phyloP scores from a whole-genome alignment of 1,139 yeast species.

The Hyphopichia buzzinii region DNA sequence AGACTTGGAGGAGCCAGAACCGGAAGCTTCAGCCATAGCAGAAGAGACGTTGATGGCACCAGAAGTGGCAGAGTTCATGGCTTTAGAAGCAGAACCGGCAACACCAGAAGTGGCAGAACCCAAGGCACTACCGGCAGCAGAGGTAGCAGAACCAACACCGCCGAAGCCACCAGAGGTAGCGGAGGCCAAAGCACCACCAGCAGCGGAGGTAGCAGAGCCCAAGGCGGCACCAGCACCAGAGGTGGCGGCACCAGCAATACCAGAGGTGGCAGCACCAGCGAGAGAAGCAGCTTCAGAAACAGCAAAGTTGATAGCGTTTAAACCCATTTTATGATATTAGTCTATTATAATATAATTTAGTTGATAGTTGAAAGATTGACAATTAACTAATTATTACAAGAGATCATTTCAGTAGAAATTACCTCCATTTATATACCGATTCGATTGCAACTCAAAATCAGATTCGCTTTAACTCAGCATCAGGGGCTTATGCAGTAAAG shows the following conservation, averaged over 20 bases:
- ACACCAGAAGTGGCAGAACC: slow-evolving; percentile 9
- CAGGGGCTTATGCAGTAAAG: not conserved
- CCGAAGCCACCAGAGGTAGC: slow-evolving; percentile 9
- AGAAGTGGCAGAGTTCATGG: slow-evolving; percentile 14
- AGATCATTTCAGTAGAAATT: not conserved
- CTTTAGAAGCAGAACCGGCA: slow-evolving; percentile 13
- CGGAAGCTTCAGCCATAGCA: slow-evolving; percentile 13
- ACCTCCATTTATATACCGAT: not conserved
- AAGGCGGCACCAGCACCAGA: slow-evolving; percentile 7
- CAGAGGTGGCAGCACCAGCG: slow-evolving; percentile 11
- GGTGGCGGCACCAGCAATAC: slow-evolving; percentile 6
- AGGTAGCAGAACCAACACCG: slow-evolving; percentile 8
- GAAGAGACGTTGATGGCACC: slow-evolving; percentile 11
- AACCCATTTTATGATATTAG: slow-evolving; percentile 10
- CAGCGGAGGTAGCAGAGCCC: slow-evolving; percentile 5
- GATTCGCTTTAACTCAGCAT: not conserved
- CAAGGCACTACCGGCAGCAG: slow-evolving; percentile 8
- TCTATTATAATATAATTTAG: not conserved
- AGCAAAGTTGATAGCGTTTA: slow-evolving; percentile 23
- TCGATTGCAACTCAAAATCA: not conserved
- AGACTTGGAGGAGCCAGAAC: slow-evolving; percentile 11
- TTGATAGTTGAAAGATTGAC: not conserved
- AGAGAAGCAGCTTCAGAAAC: slow-evolving; percentile 11
- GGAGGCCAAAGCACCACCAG: slow-evolving; percentile 9
- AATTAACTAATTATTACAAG: not conserved